Evolutionary conservation across 371 early-diverging fungal genomes (phyloP).

Genomic region (Actinomortierella ambigua): DNA sequence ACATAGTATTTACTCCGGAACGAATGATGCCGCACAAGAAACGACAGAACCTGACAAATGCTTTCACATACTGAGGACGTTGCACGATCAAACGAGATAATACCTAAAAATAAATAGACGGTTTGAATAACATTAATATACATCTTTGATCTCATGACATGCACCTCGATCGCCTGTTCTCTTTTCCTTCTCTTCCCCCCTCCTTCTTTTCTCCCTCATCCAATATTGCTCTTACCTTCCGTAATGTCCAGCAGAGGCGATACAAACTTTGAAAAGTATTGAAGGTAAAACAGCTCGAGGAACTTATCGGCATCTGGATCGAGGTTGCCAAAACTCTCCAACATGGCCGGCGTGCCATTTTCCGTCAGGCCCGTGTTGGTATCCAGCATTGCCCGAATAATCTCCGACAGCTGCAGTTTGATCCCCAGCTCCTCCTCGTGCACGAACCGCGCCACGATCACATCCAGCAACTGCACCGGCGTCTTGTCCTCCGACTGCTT

Average conservation of each 20-base stretch:
- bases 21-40: slow-evolving; percentile 70
- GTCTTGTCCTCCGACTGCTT: slow-evolving; percentile 59
- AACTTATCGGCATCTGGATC: slow-evolving; percentile 76
- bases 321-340: slow-evolving; percentile 44
- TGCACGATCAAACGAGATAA: slow-evolving; percentile 18
- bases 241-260: slow-evolving; percentile 61
- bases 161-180: neutral
- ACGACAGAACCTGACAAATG: slow-evolving; percentile 77
- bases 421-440: slow-evolving; percentile 64
- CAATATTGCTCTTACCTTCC: slow-evolving; percentile 18
- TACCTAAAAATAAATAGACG: slow-evolving; percentile 4
- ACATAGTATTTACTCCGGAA: slow-evolving; percentile 81
- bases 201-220: neutral
- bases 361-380: slow-evolving; percentile 48
- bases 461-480: slow-evolving; percentile 58
- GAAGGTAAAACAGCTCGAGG: slow-evolving; percentile 74
- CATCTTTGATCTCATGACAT: neutral
- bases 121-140: neutral
- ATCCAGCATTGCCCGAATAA: slow-evolving; percentile 75
- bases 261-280: slow-evolving; percentile 58
- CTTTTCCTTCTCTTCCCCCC: slow-evolving; percentile 2
- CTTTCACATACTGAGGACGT: slow-evolving; percentile 54
- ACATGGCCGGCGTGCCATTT: slow-evolving; percentile 28
- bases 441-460: slow-evolving; percentile 67
- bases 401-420: slow-evolving; percentile 74